Evolutionary conservation across 1,139 yeast genomes (phyloP).

Genomic region (Suhomyces anneliseae): DNA sequence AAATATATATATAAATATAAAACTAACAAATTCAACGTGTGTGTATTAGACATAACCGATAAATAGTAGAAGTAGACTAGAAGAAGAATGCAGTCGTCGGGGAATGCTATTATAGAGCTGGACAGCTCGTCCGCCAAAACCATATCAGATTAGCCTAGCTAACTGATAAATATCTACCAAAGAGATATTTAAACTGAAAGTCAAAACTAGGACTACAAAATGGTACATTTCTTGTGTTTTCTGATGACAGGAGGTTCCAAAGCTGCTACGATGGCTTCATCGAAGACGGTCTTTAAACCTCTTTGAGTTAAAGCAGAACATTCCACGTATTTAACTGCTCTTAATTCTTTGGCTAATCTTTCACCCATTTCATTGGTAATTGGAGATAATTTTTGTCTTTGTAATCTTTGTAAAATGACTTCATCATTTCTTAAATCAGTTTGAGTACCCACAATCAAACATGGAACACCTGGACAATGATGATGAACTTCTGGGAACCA

Average conservation of each 20-base stretch:
- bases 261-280: slow-evolving; percentile 96
- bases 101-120: slow-evolving; percentile 6
- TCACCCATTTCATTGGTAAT: slow-evolving; percentile 88
- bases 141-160: slow-evolving; percentile 3
- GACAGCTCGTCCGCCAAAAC: neutral
- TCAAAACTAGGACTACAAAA: slow-evolving; percentile 11
- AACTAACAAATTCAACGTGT: slow-evolving; percentile 3
- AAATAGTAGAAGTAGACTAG: slow-evolving; percentile 8
- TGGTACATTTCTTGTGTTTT: slow-evolving; percentile 77
- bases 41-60: slow-evolving; percentile 9
- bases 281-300: slow-evolving; percentile 93
- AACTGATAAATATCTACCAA: neutral
- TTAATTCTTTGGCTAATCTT: slow-evolving; percentile 85
- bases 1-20: no score
- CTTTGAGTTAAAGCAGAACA: slow-evolving; percentile 97
- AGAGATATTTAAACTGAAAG: neutral
- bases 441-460: slow-evolving; percentile 94
- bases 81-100: slow-evolving; percentile 3
- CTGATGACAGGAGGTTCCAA: slow-evolving; percentile 87
- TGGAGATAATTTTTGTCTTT: slow-evolving; percentile 87
- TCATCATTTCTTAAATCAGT: slow-evolving; percentile 93
- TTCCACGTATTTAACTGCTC: slow-evolving; percentile 95
- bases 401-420: slow-evolving; percentile 81
- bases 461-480: slow-evolving; percentile 97
- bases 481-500: slow-evolving; percentile 99